Conservation (phyloP, 2,329 filamentous ascomycete genomes). For the Elsinoe arachidis region DNA sequence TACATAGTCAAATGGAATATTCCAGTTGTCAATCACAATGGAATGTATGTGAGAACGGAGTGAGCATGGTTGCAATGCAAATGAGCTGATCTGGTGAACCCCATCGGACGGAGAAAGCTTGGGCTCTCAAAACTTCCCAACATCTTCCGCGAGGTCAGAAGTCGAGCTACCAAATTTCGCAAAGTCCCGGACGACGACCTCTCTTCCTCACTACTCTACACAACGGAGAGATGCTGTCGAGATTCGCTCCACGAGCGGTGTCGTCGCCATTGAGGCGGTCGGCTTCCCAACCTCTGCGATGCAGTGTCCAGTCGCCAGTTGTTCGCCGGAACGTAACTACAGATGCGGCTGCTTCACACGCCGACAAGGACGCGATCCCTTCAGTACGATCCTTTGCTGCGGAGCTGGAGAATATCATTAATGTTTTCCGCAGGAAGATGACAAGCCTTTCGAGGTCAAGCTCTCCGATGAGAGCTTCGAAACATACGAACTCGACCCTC, state of each 20-base stretch:
- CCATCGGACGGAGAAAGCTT: constrained; percentile 12
- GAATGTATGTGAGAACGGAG: background rate
- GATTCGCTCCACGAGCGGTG: constrained; percentile 29
- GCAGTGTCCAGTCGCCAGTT: constrained; percentile 37
- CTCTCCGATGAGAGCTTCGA: constrained; percentile 99
- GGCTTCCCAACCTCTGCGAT: constrained; percentile 30
- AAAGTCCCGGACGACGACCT: background rate
- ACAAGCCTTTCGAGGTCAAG: constrained; percentile 83
- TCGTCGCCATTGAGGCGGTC: constrained; percentile 25
- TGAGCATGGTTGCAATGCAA: background rate
- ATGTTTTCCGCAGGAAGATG: constrained; percentile 61
- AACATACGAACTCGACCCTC: constrained; percentile 97
- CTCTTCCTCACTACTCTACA: background rate
- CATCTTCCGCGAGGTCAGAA: constrained; percentile 1
- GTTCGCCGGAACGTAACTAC: constrained; percentile 78
- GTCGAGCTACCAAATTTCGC: constrained; percentile 4
- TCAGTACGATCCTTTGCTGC: constrained; percentile 42
- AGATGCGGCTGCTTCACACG: constrained; percentile 83
- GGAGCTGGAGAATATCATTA: background rate
- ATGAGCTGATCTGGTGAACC: constrained; percentile 10
- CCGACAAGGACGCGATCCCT: constrained; percentile 67
- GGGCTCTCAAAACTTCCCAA: constrained; percentile 13
- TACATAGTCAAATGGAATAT: too few relatives aligned
- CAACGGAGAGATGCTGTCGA: constrained; percentile 29
- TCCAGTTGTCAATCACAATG: background rate